phyloP scores from a whole-genome alignment of 768 basidiomycete species.

The Termitomyces sp. region DNA sequence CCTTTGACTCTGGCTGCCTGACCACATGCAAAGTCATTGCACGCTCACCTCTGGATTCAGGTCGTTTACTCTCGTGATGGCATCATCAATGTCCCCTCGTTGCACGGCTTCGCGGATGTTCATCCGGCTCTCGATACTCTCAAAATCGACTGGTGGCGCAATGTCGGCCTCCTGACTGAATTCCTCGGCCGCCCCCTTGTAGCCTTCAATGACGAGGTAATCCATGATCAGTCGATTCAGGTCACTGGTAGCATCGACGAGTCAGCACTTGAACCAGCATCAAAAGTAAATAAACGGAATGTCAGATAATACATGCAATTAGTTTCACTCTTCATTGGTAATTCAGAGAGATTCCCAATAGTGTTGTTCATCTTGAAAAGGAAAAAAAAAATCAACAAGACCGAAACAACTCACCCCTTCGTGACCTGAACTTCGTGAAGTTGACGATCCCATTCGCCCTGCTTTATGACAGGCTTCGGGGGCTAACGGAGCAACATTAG shows the following conservation, averaged over 20 bases:
- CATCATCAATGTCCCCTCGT: constrained; percentile 91
- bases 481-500: constrained; percentile 23
- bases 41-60: constrained; percentile 90
- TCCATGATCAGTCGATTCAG: constrained; percentile 94
- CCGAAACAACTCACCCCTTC: constrained; percentile 70
- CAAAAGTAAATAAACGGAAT: constrained; percentile 19
- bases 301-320: constrained; percentile 91
- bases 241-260: constrained; percentile 53
- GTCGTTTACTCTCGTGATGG: constrained; percentile 93
- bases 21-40: constrained; percentile 23
- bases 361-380: constrained; percentile 53
- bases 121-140: constrained; percentile 92
- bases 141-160: constrained; percentile 75
- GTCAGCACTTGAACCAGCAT: constrained; percentile 17
- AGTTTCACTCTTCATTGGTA: constrained; percentile 55
- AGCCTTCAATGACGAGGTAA: constrained; percentile 96
- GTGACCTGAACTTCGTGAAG: constrained; percentile 79
- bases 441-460: constrained; percentile 83
- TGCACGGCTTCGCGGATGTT: constrained; percentile 91
- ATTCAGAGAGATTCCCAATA: constrained; percentile 99
- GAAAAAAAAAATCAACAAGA: constrained; percentile 12
- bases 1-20: constrained; percentile 38
- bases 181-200: constrained; percentile 92
- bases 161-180: constrained; percentile 88
- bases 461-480: constrained; percentile 57